Evolutionary conservation across 2,329 filamentous ascomycete genomes (phyloP), one percentile per base, ranked within the genome.

Genomic region (Pestalotiopsis sp.): DNA sequence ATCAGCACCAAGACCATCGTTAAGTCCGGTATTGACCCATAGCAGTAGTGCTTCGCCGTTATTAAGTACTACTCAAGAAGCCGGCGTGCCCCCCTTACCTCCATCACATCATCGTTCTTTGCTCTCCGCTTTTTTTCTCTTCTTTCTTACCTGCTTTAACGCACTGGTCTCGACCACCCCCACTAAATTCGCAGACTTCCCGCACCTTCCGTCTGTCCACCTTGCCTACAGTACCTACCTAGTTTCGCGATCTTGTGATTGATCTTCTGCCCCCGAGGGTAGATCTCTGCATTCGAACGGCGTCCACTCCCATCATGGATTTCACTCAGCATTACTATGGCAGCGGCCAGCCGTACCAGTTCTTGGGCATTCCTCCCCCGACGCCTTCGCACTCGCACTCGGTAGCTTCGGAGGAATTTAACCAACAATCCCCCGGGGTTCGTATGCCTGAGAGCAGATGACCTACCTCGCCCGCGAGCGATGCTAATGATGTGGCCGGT

Each of bases 321-420:
- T 89, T 85, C 78, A 81, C 84, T 61, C 86, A 85, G 71, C 77
- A 82, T 60, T 88, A 86, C 77, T 86, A 81, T 73, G 72, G 82
- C 64, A 81, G 81, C 74, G 75, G 81, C 69, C 84, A 86, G 79
- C 80, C 84, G 64, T 88, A 86, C 79, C 85, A 84, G 73, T 88
- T 88, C 76, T 82, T 88, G 76, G 81, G 82, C 71, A 83, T 88
- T 66, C 80, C 84, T 68, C 86, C 86, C 62, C 75, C 87, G 75
- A 88, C 86, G 70, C 86, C 87, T 38, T 87, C 86, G 68, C 84
- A 86, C 76, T 85, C 86, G 68, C 86, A 86, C 73, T 87, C 86
- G 67, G 83, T 84, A 59, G 79, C 80, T 36, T 87, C 86, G 49
- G 86, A 88, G 68, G 86, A 88, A 67, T 88, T 85, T 79, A 83